Conservation (phyloP, 768 basidiomycete genomes). For the Antrodiella citrinella region DNA sequence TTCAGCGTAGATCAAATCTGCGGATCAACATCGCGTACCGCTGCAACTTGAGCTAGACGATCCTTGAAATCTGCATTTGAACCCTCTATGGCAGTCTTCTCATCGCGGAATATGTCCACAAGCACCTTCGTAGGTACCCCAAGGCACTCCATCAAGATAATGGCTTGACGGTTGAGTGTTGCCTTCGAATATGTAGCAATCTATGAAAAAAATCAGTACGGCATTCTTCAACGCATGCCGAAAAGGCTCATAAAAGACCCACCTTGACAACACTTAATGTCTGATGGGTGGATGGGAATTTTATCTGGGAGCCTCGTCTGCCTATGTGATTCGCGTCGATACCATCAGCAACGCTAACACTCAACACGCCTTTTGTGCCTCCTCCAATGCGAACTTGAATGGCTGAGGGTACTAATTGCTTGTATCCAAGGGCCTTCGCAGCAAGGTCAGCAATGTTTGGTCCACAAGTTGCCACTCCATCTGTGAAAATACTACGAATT, state of each 20-base stretch:
- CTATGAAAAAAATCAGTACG: not conserved
- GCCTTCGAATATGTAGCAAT: conserved; percentile 5
- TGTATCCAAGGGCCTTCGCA: conserved; percentile 1
- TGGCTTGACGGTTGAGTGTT: conserved; percentile 8
- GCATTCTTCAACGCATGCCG: not conserved
- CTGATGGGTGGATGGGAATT: not conserved
- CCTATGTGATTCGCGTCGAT: conserved; percentile 1
- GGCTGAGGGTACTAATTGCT: not conserved
- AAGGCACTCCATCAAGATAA: conserved; percentile 4
- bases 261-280: conserved; percentile 8
- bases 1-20: too few species aligned
- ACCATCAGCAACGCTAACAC: not conserved
- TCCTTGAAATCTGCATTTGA: not conserved
- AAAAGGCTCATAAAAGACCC: not conserved
- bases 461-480: conserved; percentile 3
- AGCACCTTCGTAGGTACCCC: not conserved
- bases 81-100: conserved; percentile 6
- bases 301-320: conserved; percentile 1
- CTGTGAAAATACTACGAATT: conserved; percentile 7
- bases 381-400: conserved; percentile 7
- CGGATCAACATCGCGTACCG: not conserved
- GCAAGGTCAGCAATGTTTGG: conserved; percentile 2
- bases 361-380: conserved; percentile 5
- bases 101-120: conserved; percentile 4
- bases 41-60: not conserved